Evolutionary conservation across 495 filamentous ascomycete species (phyloP).

Genomic region (Tuber umbilicatum): DNA sequence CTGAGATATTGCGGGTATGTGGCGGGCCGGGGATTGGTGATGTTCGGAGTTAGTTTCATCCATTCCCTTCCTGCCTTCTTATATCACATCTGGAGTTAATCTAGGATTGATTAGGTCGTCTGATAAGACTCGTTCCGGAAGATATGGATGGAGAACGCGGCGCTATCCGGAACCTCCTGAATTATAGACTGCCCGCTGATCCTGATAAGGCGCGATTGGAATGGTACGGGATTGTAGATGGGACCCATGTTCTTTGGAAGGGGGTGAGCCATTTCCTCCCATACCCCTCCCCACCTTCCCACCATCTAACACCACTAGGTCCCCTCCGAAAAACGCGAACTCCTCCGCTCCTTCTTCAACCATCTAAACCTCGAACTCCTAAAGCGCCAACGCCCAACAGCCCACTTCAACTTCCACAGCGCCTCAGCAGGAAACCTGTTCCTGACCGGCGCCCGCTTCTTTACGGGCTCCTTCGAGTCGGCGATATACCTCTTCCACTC

Average conservation of each 20-base stretch:
- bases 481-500: conserved; percentile 74
- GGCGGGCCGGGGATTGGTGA: conserved; percentile 92
- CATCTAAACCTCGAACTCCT: conserved; percentile 82
- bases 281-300: background rate
- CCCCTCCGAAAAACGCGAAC: conserved; percentile 75
- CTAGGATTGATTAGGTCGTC: conserved; percentile 53
- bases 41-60: conserved; percentile 63
- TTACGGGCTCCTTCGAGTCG: conserved; percentile 72
- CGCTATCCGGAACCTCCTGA: conserved; percentile 75
- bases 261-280: conserved; percentile 29
- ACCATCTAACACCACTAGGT: conserved; percentile 46
- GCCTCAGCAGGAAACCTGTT: conserved; percentile 94
- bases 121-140: conserved; percentile 81
- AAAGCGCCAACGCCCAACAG: conserved; percentile 69
- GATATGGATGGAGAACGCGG: conserved; percentile 55
- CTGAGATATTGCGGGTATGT: conserved; percentile 85
- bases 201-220: conserved; percentile 53
- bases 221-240: conserved; percentile 88
- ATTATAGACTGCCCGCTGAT: conserved; percentile 66
- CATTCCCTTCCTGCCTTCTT: conserved; percentile 5
- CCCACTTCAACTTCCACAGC: conserved; percentile 77
- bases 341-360: conserved; percentile 86
- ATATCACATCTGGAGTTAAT: background rate
- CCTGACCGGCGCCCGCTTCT: conserved; percentile 74
- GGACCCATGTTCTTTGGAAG: conserved; percentile 65